Base-by-base conservation (phyloP, 2,329 filamentous ascomycete genomes). In the Xylariaceae sp. region DNA sequence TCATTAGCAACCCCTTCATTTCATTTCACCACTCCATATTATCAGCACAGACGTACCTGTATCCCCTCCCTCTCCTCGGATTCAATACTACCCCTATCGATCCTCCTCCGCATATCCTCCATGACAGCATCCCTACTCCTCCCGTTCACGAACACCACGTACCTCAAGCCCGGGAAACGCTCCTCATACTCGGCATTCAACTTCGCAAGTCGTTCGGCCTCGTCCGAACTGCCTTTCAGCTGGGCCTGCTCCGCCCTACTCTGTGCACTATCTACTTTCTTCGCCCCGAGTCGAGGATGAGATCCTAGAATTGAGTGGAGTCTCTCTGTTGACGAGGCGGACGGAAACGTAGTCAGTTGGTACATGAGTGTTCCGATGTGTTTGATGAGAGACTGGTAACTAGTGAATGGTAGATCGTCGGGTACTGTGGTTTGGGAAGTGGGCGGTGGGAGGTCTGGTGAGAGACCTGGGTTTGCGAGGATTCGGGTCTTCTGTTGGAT, bases 71-170 rank as follows among this genome's bases (percentile, higher is more conserved):
- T 67, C 53, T 90, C 81, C 71, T 96, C 91, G 14, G 74, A 74
- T 19, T 75, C 69, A 45, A 84, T 73, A 65, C 92, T 80, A 1
- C 78, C 83, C 45, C 85, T 73, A 14, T 76, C 79, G 62, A 96
- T 95, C 45, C 91, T 77, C 45, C 70, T 66, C 54, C 78, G 78
- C 88, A 96, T 95, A 61, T 96, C 85, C 54, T 81, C 75, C 85
- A 96, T 89, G 48, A 96, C 86, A 53, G 81, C 80, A 1, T 80
- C 76, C 49, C 90, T 76, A 38, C 81, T 77, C 42, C 91, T 79
- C 1, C 89, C 90, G 66, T 95, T 91, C 48, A 96, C 92, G 66
- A 96, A 96, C 15, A 92, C 88, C 63, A 96, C 89, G 73, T 95
- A 96, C 69, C 86, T 78, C 64, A 96, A 67, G 0, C 91, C 89